These are phyloP conservation scores for Pichia sp. DNA, from an alignment of 1,139 yeast species.

Conservation along the genomic window DNA sequence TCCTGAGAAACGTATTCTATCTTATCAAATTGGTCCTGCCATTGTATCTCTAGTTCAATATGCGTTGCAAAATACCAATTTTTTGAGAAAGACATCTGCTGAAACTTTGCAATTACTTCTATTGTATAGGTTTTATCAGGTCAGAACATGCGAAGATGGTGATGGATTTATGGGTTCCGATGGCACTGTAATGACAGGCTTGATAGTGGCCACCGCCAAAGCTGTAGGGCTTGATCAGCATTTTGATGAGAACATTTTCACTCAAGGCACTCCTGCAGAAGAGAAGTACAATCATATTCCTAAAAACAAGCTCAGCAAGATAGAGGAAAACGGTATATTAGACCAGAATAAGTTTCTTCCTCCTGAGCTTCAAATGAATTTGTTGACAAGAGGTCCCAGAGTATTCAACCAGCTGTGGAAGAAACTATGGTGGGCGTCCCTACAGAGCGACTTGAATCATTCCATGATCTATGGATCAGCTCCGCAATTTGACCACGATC, in stretches of 20 bases:
- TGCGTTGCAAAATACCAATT: constrained; percentile 34
- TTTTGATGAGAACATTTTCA: constrained; percentile 26
- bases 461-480: constrained; percentile 41
- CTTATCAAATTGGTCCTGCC: constrained; percentile 34
- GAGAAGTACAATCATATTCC: background rate
- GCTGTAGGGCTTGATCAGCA: constrained; percentile 45
- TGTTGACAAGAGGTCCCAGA: constrained; percentile 10
- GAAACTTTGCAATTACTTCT: constrained; percentile 39
- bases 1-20: constrained; percentile 1
- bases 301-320: background rate
- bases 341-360: constrained; percentile 6
- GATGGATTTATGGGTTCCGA: constrained; percentile 34
- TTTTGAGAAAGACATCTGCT: constrained; percentile 33
- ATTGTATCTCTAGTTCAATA: constrained; percentile 33
- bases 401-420: constrained; percentile 27
- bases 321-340: background rate
- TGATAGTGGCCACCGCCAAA: constrained; percentile 41
- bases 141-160: constrained; percentile 50
- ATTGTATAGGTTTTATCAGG: constrained; percentile 38
- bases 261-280: background rate
- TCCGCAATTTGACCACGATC: constrained; percentile 32
- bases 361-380: constrained; percentile 7
- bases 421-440: constrained; percentile 29
- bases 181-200: constrained; percentile 37
- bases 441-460: constrained; percentile 38